These are phyloP conservation scores for Alternaria alternata DNA, from an alignment of 2,329 filamentous ascomycete species.

Conservation along the genomic window DNA sequence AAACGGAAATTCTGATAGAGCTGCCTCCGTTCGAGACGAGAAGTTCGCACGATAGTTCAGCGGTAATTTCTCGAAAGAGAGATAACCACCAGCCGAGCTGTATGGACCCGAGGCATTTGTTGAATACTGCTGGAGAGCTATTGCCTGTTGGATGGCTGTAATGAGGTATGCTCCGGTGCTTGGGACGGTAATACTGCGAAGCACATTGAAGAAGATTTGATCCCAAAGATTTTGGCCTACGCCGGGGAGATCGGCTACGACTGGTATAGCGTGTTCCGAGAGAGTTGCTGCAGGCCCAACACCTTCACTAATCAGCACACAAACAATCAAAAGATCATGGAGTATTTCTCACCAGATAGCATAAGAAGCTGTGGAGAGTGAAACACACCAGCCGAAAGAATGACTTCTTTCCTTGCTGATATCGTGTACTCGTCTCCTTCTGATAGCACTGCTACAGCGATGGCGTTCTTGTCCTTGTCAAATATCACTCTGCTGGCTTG, in stretches of 20 bases:
- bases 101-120: not conserved
- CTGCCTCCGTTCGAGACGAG: not conserved
- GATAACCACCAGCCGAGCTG: not conserved
- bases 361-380: slow-evolving; percentile 47
- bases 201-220: slow-evolving; percentile 16
- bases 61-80: not conserved
- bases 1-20: not conserved
- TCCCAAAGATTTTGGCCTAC: slow-evolving; percentile 35
- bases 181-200: not conserved
- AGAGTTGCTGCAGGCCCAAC: slow-evolving; percentile 5
- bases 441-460: too few species aligned
- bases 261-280: slow-evolving; percentile 25
- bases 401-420: not conserved
- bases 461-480: too few species aligned
- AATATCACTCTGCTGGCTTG: too few species aligned
- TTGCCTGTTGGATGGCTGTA: not conserved
- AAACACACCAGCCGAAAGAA: not conserved
- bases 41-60: slow-evolving; percentile 1
- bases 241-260: slow-evolving; percentile 28
- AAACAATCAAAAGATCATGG: too few species aligned
- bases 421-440: too few species aligned
- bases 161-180: too few species aligned
- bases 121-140: not conserved
- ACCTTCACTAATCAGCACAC: too few species aligned
- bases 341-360: slow-evolving; percentile 36